Evolutionary conservation across 2,329 filamentous ascomycete species (phyloP).

Genomic region (Huntiella omanensis): DNA sequence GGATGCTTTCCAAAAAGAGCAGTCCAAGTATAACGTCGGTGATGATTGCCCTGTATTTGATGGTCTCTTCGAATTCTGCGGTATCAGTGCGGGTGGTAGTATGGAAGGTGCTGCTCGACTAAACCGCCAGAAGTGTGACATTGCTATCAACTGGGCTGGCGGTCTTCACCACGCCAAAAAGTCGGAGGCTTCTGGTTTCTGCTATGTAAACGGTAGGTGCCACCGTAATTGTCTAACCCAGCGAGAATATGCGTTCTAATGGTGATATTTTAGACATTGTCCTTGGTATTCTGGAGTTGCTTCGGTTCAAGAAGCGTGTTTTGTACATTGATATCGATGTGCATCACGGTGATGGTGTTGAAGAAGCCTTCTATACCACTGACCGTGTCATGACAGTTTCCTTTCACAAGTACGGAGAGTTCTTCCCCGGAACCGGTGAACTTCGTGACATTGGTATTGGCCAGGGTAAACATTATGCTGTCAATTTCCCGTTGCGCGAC

Average conservation of each 20-base stretch:
- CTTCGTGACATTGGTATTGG: constrained; percentile 75
- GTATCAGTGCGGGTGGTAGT: constrained; percentile 81
- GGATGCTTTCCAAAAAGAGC: constrained; percentile 63
- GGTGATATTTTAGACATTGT: constrained; percentile 54
- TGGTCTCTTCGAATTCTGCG: constrained; percentile 91
- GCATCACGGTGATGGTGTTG: constrained; percentile 82
- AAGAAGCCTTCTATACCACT: constrained; percentile 84
- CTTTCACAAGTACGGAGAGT: constrained; percentile 93
- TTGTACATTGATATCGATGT: constrained; percentile 95
- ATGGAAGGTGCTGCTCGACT: constrained; percentile 85
- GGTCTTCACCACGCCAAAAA: constrained; percentile 97
- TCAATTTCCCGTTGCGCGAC: constrained; percentile 83
- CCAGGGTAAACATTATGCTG: constrained; percentile 69
- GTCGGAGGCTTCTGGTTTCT: constrained; percentile 88
- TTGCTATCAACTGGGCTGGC: constrained; percentile 96
- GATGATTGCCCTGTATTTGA: constrained; percentile 97
- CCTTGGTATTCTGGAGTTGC: constrained; percentile 77
- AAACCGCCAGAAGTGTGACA: constrained; percentile 80
- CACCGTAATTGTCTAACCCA: background rate
- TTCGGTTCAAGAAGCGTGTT: constrained; percentile 83
- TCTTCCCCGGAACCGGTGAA: constrained; percentile 83
- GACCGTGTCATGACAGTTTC: constrained; percentile 86
- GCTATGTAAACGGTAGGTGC: constrained; percentile 76
- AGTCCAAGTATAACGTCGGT: constrained; percentile 83
- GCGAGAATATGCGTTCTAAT: background rate